Evolutionary conservation across 768 basidiomycete species (phyloP).

Genomic region (Agrocybe pediades): DNA sequence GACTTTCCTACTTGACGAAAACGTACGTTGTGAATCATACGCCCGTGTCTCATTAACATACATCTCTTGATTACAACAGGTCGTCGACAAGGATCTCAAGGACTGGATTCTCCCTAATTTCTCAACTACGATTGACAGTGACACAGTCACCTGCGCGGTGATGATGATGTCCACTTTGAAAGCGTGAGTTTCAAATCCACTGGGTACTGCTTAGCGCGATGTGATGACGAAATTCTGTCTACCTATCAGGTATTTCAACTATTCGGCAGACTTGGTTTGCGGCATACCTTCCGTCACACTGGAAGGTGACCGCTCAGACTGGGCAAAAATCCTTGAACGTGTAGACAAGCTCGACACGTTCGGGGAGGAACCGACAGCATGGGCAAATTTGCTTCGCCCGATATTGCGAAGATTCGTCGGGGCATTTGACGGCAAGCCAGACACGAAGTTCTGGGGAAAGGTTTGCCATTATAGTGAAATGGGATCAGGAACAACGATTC

Average conservation of each 20-base stretch:
- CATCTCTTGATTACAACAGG: slow-evolving; percentile 1
- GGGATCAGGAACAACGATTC: slow-evolving; percentile 12
- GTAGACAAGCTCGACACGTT: slow-evolving; percentile 21
- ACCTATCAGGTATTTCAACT: slow-evolving; percentile 21
- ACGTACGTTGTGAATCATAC: slow-evolving; percentile 12
- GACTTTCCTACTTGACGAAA: slow-evolving; percentile 22
- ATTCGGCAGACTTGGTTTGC: slow-evolving; percentile 10
- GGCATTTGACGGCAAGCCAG: slow-evolving; percentile 21
- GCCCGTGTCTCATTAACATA: too few species aligned
- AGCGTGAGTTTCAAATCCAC: slow-evolving; percentile 3
- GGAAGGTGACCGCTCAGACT: slow-evolving; percentile 22
- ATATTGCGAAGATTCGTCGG: slow-evolving; percentile 20
- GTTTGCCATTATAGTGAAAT: slow-evolving; percentile 6
- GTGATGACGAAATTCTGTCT: not conserved
- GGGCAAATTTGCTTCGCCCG: slow-evolving; percentile 16
- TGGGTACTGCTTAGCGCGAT: not conserved
- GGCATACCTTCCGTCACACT: slow-evolving; percentile 27
- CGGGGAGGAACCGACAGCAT: slow-evolving; percentile 16
- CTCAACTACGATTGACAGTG: slow-evolving; percentile 14
- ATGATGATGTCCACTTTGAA: slow-evolving; percentile 22
- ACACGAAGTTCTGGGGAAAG: slow-evolving; percentile 16
- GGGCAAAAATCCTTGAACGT: slow-evolving; percentile 19
- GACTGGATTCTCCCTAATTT: slow-evolving; percentile 20
- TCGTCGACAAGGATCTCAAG: slow-evolving; percentile 18
- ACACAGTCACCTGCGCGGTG: slow-evolving; percentile 16